A percentile compares a stretch with the other conserved stretches of the same genome.
Evolutionary conservation across 2,329 filamentous ascomycete species (phyloP).

Genomic region (Paecilomyces sp.): DNA sequence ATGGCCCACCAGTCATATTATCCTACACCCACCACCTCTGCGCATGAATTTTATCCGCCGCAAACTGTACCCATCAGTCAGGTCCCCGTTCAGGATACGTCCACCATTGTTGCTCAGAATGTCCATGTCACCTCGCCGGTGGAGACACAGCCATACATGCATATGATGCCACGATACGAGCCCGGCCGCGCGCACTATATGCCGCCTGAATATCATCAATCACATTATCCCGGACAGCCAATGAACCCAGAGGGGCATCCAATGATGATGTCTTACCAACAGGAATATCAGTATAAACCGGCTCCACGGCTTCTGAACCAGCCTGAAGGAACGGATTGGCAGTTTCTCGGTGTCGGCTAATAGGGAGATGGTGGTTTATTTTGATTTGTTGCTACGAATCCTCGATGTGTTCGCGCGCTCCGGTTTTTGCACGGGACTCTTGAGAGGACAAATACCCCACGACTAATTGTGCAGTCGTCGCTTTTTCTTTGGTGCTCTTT

Average conservation of each 20-base stretch:
- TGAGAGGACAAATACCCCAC: background rate
- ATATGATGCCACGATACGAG: conserved; percentile 27
- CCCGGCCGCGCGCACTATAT: conserved; percentile 22
- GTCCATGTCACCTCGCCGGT: conserved; percentile 18
- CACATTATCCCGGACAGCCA: conserved; percentile 19
- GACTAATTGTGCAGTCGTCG: background rate
- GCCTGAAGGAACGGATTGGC: conserved; percentile 34
- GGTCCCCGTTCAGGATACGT: conserved; percentile 21
- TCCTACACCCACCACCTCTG: conserved; percentile 23
- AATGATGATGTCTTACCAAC: conserved; percentile 26
- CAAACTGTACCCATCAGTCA: conserved; percentile 24
- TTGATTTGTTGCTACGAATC: background rate
- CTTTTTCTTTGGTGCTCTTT: background rate
- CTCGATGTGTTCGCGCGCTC: background rate
- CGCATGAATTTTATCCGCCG: conserved; percentile 29
- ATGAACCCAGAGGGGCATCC: conserved; percentile 18
- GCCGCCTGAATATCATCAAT: conserved; percentile 23
- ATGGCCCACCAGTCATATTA: conserved; percentile 30
- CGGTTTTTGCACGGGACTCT: background rate
- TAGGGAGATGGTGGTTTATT: conserved; percentile 1
- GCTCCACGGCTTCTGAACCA: conserved; percentile 27
- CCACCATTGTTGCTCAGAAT: conserved; percentile 22
- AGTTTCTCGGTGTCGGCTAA: conserved; percentile 31
- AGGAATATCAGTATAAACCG: conserved; percentile 26
- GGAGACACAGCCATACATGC: conserved; percentile 22